Base-by-base conservation (phyloP, 2,329 filamentous ascomycete species). In the Claviceps sp. region DNA sequence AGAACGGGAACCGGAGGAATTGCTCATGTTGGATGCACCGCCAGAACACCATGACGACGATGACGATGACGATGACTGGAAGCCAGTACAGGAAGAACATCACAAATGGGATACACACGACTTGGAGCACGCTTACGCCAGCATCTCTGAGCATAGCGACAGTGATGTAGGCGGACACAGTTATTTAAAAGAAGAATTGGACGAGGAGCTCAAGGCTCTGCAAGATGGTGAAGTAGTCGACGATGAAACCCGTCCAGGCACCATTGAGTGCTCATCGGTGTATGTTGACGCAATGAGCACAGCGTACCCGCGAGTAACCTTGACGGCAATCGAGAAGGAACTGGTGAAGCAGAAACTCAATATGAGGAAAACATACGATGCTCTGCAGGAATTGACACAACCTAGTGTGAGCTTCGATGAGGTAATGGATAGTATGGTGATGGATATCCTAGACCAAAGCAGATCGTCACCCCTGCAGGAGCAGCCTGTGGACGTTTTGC, bases 281-380 rank as follows among this genome's bases (percentile, higher is more conserved):
- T 66, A 65, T 23, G 55, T 64, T 13, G 58, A 53, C 6, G 62
- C 66, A n/a, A 57, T 76, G 2, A 67, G 63, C 44, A 58, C 62
- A 16, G 72, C 74, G 0, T 78, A 75, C 44, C 74, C 74, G 2
- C 58, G 61, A 6, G 68, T 65, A 8, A 60, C 68, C 1, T 56
- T 63, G 6, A 56, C 62, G 2, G 56, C 64, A 7, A 69, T 70
- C 49, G 64, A 72, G 49, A 59, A 61, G 6, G 59, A 70, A 1
- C 57, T 74, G 3, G 54, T 58, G 5, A 62, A 58, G n/a, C 62
- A 65, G 20, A 49, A 60, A 5, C 62, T 64, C 11, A 60, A 75
- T 52, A 47, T 71, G 6, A 62, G 62, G 16, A 60, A 56, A 16
- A 65, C 72, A 0, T 77, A 72, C 53, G 55, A 63, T 3, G 57